Evolutionary conservation across 2,329 filamentous ascomycete species (phyloP).

Genomic region (Cladophialophora carrionii): DNA sequence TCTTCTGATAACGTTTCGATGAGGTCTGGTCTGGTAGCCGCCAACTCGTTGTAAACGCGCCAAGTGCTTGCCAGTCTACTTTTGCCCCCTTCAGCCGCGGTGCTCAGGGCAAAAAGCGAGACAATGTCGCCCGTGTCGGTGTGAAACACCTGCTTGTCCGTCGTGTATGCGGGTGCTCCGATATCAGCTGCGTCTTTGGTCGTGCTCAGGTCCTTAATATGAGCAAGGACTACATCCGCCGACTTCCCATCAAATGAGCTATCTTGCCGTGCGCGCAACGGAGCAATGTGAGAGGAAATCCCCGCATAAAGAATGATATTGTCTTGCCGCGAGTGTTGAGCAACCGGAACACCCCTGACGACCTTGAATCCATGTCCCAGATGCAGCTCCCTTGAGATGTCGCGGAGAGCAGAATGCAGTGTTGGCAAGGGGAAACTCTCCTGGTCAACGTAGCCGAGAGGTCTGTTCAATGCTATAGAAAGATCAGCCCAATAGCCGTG

Average conservation of each 20-base stretch:
- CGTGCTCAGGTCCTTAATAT: constrained; percentile 65
- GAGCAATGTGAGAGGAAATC: constrained; percentile 49
- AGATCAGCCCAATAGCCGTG: constrained; percentile 21
- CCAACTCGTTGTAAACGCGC: constrained; percentile 61
- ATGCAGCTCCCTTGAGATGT: constrained; percentile 46
- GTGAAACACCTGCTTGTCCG: constrained; percentile 62
- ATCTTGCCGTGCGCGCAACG: constrained; percentile 49
- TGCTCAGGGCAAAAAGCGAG: constrained; percentile 53
- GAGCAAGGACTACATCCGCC: constrained; percentile 59
- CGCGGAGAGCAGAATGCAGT: constrained; percentile 42
- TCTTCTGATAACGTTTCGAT: constrained; percentile 55
- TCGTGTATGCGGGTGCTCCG: constrained; percentile 50
- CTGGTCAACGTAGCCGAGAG: constrained; percentile 49
- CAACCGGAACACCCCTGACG: constrained; percentile 48
- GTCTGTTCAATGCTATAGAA: constrained; percentile 39
- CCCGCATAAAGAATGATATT: constrained; percentile 50
- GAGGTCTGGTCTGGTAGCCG: constrained; percentile 56
- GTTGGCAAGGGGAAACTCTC: constrained; percentile 51
- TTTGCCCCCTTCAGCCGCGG: constrained; percentile 55
- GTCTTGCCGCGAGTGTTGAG: constrained; percentile 45
- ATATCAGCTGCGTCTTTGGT: constrained; percentile 46
- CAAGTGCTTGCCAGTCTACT: constrained; percentile 59
- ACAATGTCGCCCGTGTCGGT: constrained; percentile 61
- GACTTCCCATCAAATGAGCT: constrained; percentile 50
- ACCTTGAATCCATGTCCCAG: constrained; percentile 51